Percentiles rank a stretch among this genome's conserved stretches.
Evolutionary conservation across 140 eudicot species (phyloP).

Genomic region (Cichorium intybus): DNA sequence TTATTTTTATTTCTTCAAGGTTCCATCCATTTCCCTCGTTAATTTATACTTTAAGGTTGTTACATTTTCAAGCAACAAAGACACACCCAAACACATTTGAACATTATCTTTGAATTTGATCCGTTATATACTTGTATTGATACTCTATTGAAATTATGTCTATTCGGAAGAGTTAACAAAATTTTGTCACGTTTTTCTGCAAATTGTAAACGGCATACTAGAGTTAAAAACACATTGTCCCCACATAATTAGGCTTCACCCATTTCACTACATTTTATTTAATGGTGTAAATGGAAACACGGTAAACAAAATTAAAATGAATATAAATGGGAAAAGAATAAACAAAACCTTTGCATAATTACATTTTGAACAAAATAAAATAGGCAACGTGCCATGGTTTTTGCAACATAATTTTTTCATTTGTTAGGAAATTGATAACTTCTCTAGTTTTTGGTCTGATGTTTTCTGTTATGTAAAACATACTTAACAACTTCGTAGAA

Average conservation of each 20-base stretch:
- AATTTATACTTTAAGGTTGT: too few species aligned
- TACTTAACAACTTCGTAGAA: conserved; percentile 83
- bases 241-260: not conserved
- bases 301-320: not conserved
- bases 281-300: not conserved
- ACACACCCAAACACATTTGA: not conserved
- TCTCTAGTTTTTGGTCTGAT: not conserved
- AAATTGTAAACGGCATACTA: too few species aligned
- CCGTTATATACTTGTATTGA: too few species aligned
- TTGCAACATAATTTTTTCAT: not conserved
- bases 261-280: not conserved
- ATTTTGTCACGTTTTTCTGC: too few species aligned
- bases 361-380: not conserved
- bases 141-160: too few species aligned
- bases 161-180: too few species aligned
- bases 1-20: too few species aligned
- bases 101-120: too few species aligned
- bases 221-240: too few species aligned
- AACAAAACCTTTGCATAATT: not conserved
- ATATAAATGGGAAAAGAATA: not conserved
- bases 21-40: too few species aligned
- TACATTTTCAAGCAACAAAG: not conserved
- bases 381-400: not conserved
- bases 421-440: not conserved
- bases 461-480: conserved; percentile 34